These are phyloP conservation scores for Phlebopus sp. DNA, from an alignment of 1,284 basidiomycete genomes.

Conservation along the genomic window DNA sequence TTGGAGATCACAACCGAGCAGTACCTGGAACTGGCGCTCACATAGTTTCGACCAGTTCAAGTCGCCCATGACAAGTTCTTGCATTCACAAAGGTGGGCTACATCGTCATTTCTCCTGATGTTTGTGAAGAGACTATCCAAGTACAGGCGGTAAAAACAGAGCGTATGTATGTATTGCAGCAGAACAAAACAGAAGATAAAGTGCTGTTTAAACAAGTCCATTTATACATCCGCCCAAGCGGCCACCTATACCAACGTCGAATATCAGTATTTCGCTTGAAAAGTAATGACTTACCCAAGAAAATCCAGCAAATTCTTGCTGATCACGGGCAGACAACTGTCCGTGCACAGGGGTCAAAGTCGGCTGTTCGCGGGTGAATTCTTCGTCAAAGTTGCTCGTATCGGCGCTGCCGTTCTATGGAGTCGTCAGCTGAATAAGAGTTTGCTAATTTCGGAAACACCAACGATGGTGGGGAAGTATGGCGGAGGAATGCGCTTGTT, in stretches of 20 bases:
- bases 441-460: conserved; percentile 28
- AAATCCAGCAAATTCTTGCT: conserved; percentile 95
- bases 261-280: neutral
- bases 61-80: conserved; percentile 14
- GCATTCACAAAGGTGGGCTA: conserved; percentile 20
- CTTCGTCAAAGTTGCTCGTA: conserved; percentile 92
- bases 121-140: conserved; percentile 46
- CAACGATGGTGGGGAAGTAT: conserved; percentile 94
- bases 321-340: conserved; percentile 89
- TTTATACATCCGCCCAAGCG: conserved; percentile 67
- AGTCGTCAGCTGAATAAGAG: conserved; percentile 8
- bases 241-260: conserved; percentile 48
- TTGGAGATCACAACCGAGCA: conserved; percentile 29
- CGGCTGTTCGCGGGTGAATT: conserved; percentile 96
- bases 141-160: conserved; percentile 43
- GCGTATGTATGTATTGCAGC: conserved; percentile 31
- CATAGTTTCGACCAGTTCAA: conserved; percentile 42
- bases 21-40: conserved; percentile 69
- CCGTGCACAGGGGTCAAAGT: conserved; percentile 97
- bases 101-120: conserved; percentile 27
- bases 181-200: conserved; percentile 36
- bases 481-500: conserved; percentile 96
- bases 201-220: conserved; percentile 27
- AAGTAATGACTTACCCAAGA: conserved; percentile 66
- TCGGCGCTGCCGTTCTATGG: conserved; percentile 73